Percentiles rank a stretch among this genome's conserved stretches.
Conservation (phyloP, 169 alveolate species). For the Theileria equi region DNA sequence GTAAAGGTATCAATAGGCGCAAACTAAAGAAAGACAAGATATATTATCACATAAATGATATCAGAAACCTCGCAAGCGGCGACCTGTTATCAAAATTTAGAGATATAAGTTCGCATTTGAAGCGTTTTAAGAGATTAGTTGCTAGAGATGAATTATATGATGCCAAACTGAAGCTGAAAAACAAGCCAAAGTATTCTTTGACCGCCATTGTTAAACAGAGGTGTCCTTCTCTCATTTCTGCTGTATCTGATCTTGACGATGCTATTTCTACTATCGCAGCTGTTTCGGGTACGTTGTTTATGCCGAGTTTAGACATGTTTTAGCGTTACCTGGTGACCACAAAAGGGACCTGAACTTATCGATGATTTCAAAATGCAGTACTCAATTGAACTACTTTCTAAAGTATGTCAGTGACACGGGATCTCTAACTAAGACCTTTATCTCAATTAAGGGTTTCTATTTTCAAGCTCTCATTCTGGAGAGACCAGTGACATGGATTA, state of each 20-base stretch:
- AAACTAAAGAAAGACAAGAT: conserved; percentile 80
- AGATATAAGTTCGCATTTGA: conserved; percentile 86
- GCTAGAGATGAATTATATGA: conserved; percentile 80
- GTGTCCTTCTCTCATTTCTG: conserved; percentile 95
- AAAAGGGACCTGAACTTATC: conserved; percentile 40
- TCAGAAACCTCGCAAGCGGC: conserved; percentile 84
- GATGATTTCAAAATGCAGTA: conserved; percentile 27
- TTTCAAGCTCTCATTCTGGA: conserved; percentile 91
- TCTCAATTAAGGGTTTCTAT: conserved; percentile 97
- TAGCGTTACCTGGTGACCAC: conserved; percentile 54
- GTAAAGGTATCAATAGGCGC: conserved; percentile 78
- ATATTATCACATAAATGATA: conserved; percentile 93
- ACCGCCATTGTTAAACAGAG: conserved; percentile 94
- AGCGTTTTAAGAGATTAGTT: conserved; percentile 85
- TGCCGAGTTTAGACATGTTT: background rate
- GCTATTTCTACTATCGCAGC: conserved; percentile 92
- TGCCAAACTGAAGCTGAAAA: conserved; percentile 81
- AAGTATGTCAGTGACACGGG: conserved; percentile 60
- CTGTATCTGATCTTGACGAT: conserved; percentile 96
- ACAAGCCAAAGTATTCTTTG: conserved; percentile 88
- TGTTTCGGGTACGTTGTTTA: conserved; percentile 85
- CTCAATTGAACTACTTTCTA: conserved; percentile 39
- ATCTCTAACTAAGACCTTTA: conserved; percentile 85
- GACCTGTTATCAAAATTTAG: conserved; percentile 84
- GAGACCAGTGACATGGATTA: conserved; percentile 93